Evolutionary conservation across 169 alveolate species (phyloP).

Genomic region (Nephromyces sp.): DNA sequence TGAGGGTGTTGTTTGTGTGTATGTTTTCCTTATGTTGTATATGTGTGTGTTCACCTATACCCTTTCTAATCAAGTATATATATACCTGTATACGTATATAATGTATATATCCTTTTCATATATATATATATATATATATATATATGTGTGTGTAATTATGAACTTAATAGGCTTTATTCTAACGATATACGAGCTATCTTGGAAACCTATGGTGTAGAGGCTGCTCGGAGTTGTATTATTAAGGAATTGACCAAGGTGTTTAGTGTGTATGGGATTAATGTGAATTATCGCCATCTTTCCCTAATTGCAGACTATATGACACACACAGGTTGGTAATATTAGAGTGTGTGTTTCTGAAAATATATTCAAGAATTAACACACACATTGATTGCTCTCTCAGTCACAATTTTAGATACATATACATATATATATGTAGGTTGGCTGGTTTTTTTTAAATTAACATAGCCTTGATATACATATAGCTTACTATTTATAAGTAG

Average conservation of each 20-base stretch:
- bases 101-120: not conserved
- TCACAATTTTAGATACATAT: too few relatives aligned
- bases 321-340: constrained; percentile 77
- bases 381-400: not conserved
- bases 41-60: not conserved
- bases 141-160: not conserved
- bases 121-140: not conserved
- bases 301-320: constrained; percentile 95
- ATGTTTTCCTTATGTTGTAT: not conserved
- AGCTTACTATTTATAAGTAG: not conserved
- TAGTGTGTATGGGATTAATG: constrained; percentile 89
- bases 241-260: constrained; percentile 87
- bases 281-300: constrained; percentile 88
- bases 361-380: not conserved
- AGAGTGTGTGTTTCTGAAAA: constrained; percentile 28
- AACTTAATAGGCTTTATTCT: constrained; percentile 50
- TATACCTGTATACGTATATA: not conserved
- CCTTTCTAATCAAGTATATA: not conserved
- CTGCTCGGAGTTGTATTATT: constrained; percentile 88
- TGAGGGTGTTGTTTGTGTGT: not conserved
- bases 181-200: constrained; percentile 85
- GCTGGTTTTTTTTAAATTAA: not conserved
- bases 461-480: too few relatives aligned
- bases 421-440: too few relatives aligned
- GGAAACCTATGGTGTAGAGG: constrained; percentile 94